Evolutionary conservation across 495 filamentous ascomycete genomes (phyloP).

Genomic region (Talaromyces liani): DNA sequence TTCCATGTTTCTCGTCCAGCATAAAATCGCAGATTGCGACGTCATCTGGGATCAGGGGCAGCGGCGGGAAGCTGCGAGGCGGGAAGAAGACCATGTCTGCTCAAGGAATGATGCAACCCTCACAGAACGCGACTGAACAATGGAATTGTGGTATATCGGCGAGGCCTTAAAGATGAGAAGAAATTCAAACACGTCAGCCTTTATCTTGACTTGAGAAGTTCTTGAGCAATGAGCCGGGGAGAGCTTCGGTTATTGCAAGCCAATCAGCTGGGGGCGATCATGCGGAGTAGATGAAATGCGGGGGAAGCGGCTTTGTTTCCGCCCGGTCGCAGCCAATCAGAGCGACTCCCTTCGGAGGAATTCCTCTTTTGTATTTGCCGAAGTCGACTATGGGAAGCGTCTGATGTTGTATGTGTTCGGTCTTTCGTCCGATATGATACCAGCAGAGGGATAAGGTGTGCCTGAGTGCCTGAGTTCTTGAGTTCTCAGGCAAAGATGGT

Average conservation of each 20-base stretch:
- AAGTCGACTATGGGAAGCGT: background rate
- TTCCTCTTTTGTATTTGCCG: background rate
- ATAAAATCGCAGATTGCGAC: conserved; percentile 77
- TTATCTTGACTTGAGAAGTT: background rate
- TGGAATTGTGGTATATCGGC: background rate
- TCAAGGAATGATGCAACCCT: background rate
- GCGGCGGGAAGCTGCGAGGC: conserved; percentile 58
- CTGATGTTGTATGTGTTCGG: background rate
- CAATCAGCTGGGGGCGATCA: background rate
- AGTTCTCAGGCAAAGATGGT: background rate
- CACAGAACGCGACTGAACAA: background rate
- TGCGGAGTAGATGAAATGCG: background rate
- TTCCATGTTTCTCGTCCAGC: conserved; percentile 64
- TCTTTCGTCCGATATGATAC: background rate
- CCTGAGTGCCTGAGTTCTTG: too few relatives aligned
- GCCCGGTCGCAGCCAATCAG: background rate
- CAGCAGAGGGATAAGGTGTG: too few relatives aligned
- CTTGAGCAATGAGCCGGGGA: background rate
- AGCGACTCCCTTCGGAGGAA: background rate
- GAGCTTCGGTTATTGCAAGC: conserved; percentile 4
- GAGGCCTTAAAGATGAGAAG: background rate
- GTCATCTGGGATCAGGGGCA: conserved; percentile 67
- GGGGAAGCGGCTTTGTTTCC: background rate
- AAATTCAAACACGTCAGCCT: background rate
- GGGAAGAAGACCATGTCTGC: conserved; percentile 69